phyloP scores from a whole-genome alignment of 345 rosid genomes.

The Isatis tinctoria region DNA sequence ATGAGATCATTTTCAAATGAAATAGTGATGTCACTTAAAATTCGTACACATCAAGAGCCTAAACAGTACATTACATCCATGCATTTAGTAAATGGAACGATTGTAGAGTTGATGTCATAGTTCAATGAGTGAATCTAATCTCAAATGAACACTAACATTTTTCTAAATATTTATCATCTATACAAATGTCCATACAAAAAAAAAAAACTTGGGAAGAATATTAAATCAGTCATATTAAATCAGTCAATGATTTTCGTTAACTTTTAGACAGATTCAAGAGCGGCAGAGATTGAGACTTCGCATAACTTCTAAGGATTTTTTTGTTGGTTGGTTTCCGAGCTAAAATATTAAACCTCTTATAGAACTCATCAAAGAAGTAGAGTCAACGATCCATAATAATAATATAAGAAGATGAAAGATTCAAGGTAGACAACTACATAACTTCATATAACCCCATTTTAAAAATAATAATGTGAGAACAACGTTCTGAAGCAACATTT shows the following conservation, averaged over 20 bases:
- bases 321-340: conserved; percentile 10
- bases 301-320: not conserved
- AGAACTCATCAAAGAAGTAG: not conserved
- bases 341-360: not conserved
- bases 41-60: not conserved
- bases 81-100: not conserved
- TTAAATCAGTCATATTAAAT: no score
- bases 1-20: not conserved
- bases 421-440: not conserved
- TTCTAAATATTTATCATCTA: not conserved
- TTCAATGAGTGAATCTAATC: not conserved
- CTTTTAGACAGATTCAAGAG: not conserved
- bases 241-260: not conserved
- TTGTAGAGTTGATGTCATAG: not conserved
- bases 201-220: not conserved
- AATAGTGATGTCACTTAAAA: not conserved
- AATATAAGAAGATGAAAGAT: conserved; percentile 18
- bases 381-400: conserved; percentile 14
- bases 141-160: not conserved
- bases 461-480: not conserved
- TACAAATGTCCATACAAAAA: not conserved
- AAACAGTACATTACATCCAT: not conserved
- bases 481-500: conserved; percentile 12
- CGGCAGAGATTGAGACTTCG: not conserved
- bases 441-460: conserved; percentile 1